Base-by-base conservation (phyloP, 2,329 filamentous ascomycete genomes). In the Acrocalymma vagum region DNA sequence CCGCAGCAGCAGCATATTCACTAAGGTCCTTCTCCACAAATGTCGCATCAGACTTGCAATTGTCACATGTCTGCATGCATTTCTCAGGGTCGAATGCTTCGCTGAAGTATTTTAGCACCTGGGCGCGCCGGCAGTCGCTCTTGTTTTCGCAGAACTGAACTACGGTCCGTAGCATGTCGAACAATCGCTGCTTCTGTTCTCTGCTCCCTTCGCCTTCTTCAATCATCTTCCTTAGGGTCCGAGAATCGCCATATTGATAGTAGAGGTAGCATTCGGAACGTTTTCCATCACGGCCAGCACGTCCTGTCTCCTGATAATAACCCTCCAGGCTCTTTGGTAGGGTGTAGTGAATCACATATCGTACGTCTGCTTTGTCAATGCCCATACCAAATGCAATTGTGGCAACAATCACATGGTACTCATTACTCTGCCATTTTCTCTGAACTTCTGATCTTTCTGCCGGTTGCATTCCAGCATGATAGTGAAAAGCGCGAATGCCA, bases 331-430 rank as follows among this genome's bases (percentile, higher is more conserved):
- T 96, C 71, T 99, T 97, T 1, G 94, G 94, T 5, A 99, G 78
- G 28, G 85, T 88, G 60, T 95, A 87, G 63, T 99, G 95, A 26
- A 99, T 90, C 22, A 99, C 94, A 65, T 95, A 99, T 18, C 94
- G 88, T 31, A 99, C 94, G 65, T 99, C 88, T 1, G 92, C 83
- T 69, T 99, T 99, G 75, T 99, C 94, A 53, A 99, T 99, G n/a
- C 94, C 94, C 94, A 99, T 99, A 6, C 94, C 94, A 65, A 99
- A 99, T 16, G 94, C 94, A 67, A 99, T 97, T 0, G 94, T 99
- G 14, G 94, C 95, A 33, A 99, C 94, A 28, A 99, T 95, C 22
- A 99, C 88, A 55, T 96, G 88, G 59, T 86, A 82, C 35, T 77
- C 73, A 5, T 91, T 90, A 28, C 73, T 75, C 67, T 99, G 94